A percentile compares a stretch with the other conserved stretches of the same genome.
phyloP scores from a whole-genome alignment of 2,329 filamentous ascomycete genomes.

The Cladophialophora yegresii region DNA sequence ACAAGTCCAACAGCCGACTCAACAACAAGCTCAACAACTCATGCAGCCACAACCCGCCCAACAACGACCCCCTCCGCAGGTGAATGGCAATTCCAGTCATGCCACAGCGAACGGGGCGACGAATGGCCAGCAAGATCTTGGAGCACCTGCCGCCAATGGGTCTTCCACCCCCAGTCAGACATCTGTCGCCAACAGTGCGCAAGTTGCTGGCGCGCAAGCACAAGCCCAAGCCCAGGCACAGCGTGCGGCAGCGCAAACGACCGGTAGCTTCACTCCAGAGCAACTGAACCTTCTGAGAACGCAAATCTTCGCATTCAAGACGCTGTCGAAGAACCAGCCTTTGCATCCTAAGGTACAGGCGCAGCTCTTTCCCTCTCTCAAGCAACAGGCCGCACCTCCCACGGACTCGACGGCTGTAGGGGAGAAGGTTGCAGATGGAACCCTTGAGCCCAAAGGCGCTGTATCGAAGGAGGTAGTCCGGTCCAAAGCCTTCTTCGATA shows the following conservation, averaged over 20 bases:
- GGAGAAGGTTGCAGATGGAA: conserved; percentile 41
- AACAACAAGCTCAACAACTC: conserved; percentile 47
- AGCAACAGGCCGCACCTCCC: conserved; percentile 42
- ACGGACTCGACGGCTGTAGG: conserved; percentile 42
- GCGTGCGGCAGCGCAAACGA: conserved; percentile 37
- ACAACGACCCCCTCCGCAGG: conserved; percentile 39
- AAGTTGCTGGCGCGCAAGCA: conserved; percentile 38
- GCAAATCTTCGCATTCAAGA: conserved; percentile 90
- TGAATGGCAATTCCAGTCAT: conserved; percentile 43
- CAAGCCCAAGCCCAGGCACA: conserved; percentile 19
- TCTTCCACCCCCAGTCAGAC: conserved; percentile 33
- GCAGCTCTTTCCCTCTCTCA: conserved; percentile 68
- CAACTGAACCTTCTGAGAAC: conserved; percentile 77
- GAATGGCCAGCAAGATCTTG: conserved; percentile 39
- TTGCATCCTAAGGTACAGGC: conserved; percentile 78
- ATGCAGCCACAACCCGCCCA: conserved; percentile 49
- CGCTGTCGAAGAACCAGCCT: conserved; percentile 81
- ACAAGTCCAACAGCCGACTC: conserved; percentile 41
- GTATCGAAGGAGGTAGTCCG: conserved; percentile 34
- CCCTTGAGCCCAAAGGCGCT: conserved; percentile 36
- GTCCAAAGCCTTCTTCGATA: conserved; percentile 61
- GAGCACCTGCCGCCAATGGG: conserved; percentile 33
- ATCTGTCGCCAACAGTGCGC: conserved; percentile 34
- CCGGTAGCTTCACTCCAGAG: conserved; percentile 70
- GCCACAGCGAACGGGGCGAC: conserved; percentile 46